A percentile compares a stretch with the other conserved stretches of the same genome.
Conservation (phyloP, 2,329 filamentous ascomycete species). For the Pestalotiopsis sp. region DNA sequence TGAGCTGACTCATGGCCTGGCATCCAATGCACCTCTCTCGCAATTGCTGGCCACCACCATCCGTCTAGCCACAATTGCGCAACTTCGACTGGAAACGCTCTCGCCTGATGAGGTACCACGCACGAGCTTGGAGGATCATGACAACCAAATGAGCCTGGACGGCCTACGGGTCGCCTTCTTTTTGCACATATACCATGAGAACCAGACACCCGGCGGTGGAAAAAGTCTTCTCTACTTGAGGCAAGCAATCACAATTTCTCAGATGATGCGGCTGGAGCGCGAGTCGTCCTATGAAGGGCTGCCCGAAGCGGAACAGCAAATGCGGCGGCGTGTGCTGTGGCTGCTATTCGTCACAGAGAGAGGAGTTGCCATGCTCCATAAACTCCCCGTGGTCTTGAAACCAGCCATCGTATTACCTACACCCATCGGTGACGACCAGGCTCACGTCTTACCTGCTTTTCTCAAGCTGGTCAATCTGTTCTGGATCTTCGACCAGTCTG, state of each 20-base stretch:
- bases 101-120: slow-evolving; percentile 14
- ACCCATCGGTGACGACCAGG: slow-evolving; percentile 39
- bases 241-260: slow-evolving; percentile 53
- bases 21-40: slow-evolving; percentile 29
- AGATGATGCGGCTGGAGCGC: slow-evolving; percentile 49
- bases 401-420: slow-evolving; percentile 39
- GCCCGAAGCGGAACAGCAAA: slow-evolving; percentile 40
- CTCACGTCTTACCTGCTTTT: slow-evolving; percentile 49
- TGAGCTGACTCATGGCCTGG: slow-evolving; percentile 40
- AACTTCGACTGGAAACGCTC: slow-evolving; percentile 43
- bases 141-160: slow-evolving; percentile 35
- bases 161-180: slow-evolving; percentile 50
- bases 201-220: slow-evolving; percentile 44
- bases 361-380: slow-evolving; percentile 52
- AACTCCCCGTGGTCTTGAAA: slow-evolving; percentile 46
- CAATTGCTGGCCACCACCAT: slow-evolving; percentile 44
- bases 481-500: slow-evolving; percentile 50
- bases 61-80: slow-evolving; percentile 48
- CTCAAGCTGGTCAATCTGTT: slow-evolving; percentile 50
- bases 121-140: slow-evolving; percentile 12
- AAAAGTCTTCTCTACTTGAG: slow-evolving; percentile 50
- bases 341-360: slow-evolving; percentile 51
- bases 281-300: slow-evolving; percentile 41
- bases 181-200: slow-evolving; percentile 54
- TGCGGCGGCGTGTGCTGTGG: slow-evolving; percentile 48